Evolutionary conservation across 1,139 yeast species (phyloP).

Genomic region (Geotrichum phurueaensis): DNA sequence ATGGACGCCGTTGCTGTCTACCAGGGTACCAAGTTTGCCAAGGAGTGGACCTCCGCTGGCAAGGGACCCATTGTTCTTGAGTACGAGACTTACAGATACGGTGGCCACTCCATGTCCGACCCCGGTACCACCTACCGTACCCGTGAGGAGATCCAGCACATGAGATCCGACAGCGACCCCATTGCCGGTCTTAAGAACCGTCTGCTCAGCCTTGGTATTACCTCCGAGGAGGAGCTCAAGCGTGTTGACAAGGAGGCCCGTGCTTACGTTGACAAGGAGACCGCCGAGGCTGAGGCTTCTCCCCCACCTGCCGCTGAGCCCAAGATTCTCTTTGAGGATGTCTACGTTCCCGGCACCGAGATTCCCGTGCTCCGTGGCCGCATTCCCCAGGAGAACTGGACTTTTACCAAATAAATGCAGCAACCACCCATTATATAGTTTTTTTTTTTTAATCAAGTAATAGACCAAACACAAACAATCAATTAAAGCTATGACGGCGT

Average conservation of each 20-base stretch:
- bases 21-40: slow-evolving; percentile 95
- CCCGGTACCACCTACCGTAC: slow-evolving; percentile 99
- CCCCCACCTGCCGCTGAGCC: slow-evolving; percentile 95
- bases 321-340: slow-evolving; percentile 92
- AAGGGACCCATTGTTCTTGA: slow-evolving; percentile 95
- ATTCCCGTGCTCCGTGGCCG: slow-evolving; percentile 93
- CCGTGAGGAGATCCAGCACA: slow-evolving; percentile 98
- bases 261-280: slow-evolving; percentile 90
- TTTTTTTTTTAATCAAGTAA: no score
- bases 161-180: slow-evolving; percentile 98
- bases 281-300: slow-evolving; percentile 86
- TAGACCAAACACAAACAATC: no score
- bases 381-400: slow-evolving; percentile 69
- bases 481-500: no score
- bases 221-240: slow-evolving; percentile 92
- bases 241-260: slow-evolving; percentile 93
- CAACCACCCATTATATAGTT: no score
- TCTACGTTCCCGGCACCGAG: slow-evolving; percentile 92
- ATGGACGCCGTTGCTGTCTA: slow-evolving; percentile 94
- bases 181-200: slow-evolving; percentile 91
- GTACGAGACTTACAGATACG: slow-evolving; percentile 97
- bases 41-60: slow-evolving; percentile 89
- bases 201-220: slow-evolving; percentile 73
- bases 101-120: slow-evolving; percentile 99
- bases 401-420: slow-evolving; percentile 26